Conservation (phyloP, 108 stramenopile genomes). For the Nannochloropsis granulata region DNA sequence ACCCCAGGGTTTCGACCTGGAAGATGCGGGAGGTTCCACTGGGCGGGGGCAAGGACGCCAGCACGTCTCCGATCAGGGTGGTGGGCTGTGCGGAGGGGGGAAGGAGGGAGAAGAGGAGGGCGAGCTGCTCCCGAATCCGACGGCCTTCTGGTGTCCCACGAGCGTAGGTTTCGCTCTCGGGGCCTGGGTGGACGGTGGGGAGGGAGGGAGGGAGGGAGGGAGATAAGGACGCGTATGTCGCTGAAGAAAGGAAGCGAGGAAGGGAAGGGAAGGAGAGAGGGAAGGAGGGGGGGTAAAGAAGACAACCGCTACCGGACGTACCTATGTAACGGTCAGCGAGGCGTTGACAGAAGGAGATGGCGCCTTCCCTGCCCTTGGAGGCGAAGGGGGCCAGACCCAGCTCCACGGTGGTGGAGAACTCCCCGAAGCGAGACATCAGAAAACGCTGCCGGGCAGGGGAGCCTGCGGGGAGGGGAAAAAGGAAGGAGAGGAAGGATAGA, state of each 20-base stretch:
- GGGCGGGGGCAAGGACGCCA: background rate
- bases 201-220: background rate
- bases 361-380: background rate
- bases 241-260: background rate
- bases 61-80: background rate
- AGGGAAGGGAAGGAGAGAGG: background rate
- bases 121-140: conserved; percentile 10
- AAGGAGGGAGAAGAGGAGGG: conserved; percentile 21
- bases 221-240: background rate
- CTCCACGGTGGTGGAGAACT: background rate
- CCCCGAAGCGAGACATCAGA: background rate
- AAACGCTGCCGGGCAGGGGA: background rate
- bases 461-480: background rate
- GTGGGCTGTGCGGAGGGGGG: conserved; percentile 15
- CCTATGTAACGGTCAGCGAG: background rate
- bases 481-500: background rate
- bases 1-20: background rate
- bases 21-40: background rate
- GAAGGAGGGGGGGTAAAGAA: too few relatives aligned
- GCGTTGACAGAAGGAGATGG: background rate
- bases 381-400: background rate
- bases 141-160: background rate
- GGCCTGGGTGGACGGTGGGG: too few relatives aligned
- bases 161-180: background rate
- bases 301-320: background rate